Evolutionary conservation across 2,329 filamentous ascomycete species (phyloP), one percentile per base, ranked within the genome.

Genomic region (Trichophyton verrucosum): DNA sequence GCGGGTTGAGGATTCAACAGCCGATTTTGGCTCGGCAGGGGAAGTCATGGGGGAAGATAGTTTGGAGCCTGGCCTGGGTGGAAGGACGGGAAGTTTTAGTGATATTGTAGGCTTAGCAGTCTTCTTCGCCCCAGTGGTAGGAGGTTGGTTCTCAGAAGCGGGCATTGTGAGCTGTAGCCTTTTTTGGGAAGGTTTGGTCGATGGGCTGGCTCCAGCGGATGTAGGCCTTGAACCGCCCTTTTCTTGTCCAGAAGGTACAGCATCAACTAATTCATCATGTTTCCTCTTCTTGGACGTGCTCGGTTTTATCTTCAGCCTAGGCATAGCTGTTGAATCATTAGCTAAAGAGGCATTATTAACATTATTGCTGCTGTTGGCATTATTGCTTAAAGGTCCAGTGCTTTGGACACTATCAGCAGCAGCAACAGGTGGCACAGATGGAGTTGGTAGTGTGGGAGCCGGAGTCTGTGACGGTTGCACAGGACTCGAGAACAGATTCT

Each of bases 281-380:
- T 84, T 85, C 58, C 82, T 77, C 70, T 85, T 85, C 57, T 69
- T 73, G 44, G 72, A 67, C 27, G 68, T 65, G 8, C 49, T 44
- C 44, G 61, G 27, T 62, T 70, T 71, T 44, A 62, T 30, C 59
- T 65, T 68, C 61, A 65, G 61, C 62, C 67, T 71, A 61, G 65
- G 64, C 55, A 64, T 63, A 47, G 66, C 63, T 58, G 62, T 63
- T 61, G 62, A 65, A 57, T 69, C 70, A 61, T 40, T 49, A 62
- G 69, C 66, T 53, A 64, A 66, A 30, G 64, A 61, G 55, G 62
- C 61, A 61, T 60, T 61, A 61, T 61, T 62, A 60, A 58, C 61
- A 62, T 44, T 44, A 17, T 44, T 17, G 27, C 6, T 30, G 27
- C 27, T 30, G 27, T 7, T 30, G 27, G 27, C 5, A 44, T 7